Conservation (phyloP, 345 rosid genomes). For the Populus ilicifolia region DNA sequence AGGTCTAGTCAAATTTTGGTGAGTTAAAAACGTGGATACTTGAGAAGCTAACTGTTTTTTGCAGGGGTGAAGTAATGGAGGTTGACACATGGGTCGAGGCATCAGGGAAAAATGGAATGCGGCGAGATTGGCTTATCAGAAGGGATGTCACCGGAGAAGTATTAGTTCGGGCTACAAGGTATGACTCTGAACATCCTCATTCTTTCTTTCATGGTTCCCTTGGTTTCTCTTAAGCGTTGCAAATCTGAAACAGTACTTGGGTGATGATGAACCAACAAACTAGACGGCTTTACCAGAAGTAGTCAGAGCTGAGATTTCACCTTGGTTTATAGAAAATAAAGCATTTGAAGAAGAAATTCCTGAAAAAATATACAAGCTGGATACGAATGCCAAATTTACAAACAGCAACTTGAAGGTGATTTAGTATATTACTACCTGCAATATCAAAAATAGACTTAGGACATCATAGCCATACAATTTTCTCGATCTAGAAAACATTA, state of each 20-base stretch:
- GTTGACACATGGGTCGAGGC: slow-evolving; percentile 74
- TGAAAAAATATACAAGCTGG: slow-evolving; percentile 53
- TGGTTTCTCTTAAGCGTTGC: neutral
- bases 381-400: slow-evolving; percentile 41
- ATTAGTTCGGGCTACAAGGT: slow-evolving; percentile 61
- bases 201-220: neutral
- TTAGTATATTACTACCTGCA: neutral
- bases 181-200: neutral
- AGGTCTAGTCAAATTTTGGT: neutral
- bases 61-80: slow-evolving; percentile 63
- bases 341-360: slow-evolving; percentile 52
- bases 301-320: slow-evolving; percentile 57
- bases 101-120: slow-evolving; percentile 67
- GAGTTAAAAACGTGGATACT: neutral
- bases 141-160: slow-evolving; percentile 58
- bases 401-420: slow-evolving; percentile 45
- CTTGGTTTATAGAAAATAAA: slow-evolving; percentile 55
- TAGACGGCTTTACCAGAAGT: slow-evolving; percentile 58
- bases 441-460: neutral
- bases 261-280: slow-evolving; percentile 70
- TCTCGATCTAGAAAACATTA: neutral
- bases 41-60: neutral
- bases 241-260: slow-evolving; percentile 48
- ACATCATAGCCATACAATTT: neutral
- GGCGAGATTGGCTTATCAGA: slow-evolving; percentile 61